A percentile compares a stretch with the other conserved stretches of the same genome.
phyloP scores from a whole-genome alignment of 2,329 filamentous ascomycete species.

The Cadophora gregata region DNA sequence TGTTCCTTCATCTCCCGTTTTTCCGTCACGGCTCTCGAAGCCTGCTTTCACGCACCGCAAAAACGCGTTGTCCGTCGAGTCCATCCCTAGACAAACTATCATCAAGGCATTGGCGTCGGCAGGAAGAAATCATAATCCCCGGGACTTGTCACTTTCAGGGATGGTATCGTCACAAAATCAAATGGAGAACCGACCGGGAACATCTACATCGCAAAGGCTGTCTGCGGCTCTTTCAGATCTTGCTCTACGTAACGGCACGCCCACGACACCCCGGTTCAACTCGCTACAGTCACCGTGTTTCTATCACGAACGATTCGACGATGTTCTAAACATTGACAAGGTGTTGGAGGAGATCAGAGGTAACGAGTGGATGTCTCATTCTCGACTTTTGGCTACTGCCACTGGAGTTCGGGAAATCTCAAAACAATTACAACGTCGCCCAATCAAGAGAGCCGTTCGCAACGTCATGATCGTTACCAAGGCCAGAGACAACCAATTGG shows the following conservation, averaged over 20 bases:
- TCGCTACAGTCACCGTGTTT: constrained; percentile 92
- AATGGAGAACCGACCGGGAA: constrained; percentile 37
- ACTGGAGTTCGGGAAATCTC: constrained; percentile 95
- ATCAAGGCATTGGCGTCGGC: constrained; percentile 81
- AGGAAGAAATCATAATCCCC: constrained; percentile 63
- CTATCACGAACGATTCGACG: constrained; percentile 96
- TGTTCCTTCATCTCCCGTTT: constrained; percentile 40
- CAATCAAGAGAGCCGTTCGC: constrained; percentile 88
- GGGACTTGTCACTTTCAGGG: constrained; percentile 52
- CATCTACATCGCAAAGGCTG: constrained; percentile 60
- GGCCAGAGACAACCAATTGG: constrained; percentile 91
- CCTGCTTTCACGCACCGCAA: constrained; percentile 39
- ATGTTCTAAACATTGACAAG: constrained; percentile 92
- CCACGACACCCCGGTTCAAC: constrained; percentile 57
- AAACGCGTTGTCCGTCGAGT: constrained; percentile 45
- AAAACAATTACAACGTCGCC: constrained; percentile 89
- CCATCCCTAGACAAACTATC: constrained; percentile 77
- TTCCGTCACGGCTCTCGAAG: constrained; percentile 31
- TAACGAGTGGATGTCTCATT: constrained; percentile 91
- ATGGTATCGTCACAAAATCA: constrained; percentile 57
- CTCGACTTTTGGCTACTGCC: constrained; percentile 91
- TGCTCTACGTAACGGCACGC: constrained; percentile 45
- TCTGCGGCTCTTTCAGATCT: constrained; percentile 62
- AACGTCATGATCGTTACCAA: constrained; percentile 99
- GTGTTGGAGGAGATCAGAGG: constrained; percentile 93